Percentiles rank a stretch among this genome's conserved stretches.
Evolutionary conservation across 306 rosid species (phyloP).

Genomic region (Datisca glomerata): DNA sequence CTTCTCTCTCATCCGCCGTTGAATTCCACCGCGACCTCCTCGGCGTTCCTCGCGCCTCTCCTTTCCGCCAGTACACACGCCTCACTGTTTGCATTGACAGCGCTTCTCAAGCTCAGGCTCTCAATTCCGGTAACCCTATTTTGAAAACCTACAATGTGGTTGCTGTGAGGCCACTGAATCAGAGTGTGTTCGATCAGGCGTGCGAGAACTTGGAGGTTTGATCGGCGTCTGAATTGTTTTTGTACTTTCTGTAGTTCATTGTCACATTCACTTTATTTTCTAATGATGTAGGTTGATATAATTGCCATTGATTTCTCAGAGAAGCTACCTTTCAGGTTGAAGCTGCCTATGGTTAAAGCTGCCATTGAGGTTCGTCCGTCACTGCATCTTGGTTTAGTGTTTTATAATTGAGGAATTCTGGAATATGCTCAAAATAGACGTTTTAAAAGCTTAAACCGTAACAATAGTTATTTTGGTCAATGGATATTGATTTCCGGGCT

Average conservation of each 20-base stretch:
- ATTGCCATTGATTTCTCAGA: slow-evolving; percentile 60
- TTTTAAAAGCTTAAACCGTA: too few species aligned
- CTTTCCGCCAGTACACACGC: slow-evolving; percentile 85
- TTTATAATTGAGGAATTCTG: background rate
- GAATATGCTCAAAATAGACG: too few species aligned
- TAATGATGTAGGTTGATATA: slow-evolving; percentile 55
- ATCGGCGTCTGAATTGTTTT: background rate
- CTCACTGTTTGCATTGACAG: slow-evolving; percentile 52
- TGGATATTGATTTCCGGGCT: slow-evolving; percentile 1
- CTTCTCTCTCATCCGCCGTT: slow-evolving; percentile 48
- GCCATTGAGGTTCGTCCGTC: slow-evolving; percentile 47
- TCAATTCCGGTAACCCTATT: slow-evolving; percentile 65
- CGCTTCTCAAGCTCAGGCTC: slow-evolving; percentile 32
- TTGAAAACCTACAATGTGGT: slow-evolving; percentile 77
- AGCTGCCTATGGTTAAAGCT: slow-evolving; percentile 51
- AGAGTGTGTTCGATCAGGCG: slow-evolving; percentile 51
- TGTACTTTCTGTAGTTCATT: background rate
- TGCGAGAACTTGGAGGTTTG: slow-evolving; percentile 72
- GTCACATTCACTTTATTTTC: slow-evolving; percentile 6
- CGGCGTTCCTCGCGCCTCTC: slow-evolving; percentile 39
- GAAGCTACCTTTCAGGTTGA: slow-evolving; percentile 60
- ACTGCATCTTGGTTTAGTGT: background rate
- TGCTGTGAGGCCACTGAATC: slow-evolving; percentile 56
- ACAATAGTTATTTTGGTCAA: background rate
- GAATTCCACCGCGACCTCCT: slow-evolving; percentile 66